phyloP scores from a whole-genome alignment of 768 basidiomycete species.

The Leccinum variicolor region DNA sequence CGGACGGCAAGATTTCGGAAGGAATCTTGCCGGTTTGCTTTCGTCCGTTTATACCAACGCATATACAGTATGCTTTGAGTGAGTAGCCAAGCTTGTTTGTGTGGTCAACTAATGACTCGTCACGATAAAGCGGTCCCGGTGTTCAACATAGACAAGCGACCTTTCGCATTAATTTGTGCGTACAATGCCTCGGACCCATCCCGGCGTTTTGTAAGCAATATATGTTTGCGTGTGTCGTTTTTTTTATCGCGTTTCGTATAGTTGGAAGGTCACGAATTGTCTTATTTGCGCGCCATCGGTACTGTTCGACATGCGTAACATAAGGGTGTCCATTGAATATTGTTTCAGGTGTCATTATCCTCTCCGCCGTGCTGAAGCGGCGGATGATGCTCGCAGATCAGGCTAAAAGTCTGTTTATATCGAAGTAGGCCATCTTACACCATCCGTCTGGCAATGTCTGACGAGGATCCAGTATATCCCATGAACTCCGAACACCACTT shows the following conservation, averaged over 20 bases:
- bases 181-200: slow-evolving; percentile 83
- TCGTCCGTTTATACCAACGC: slow-evolving; percentile 73
- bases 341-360: slow-evolving; percentile 74
- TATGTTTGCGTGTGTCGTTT: neutral
- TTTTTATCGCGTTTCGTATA: slow-evolving; percentile 28
- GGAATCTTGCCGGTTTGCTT: slow-evolving; percentile 82
- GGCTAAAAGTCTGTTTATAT: slow-evolving; percentile 89
- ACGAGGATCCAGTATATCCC: slow-evolving; percentile 65
- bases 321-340: slow-evolving; percentile 3
- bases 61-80: slow-evolving; percentile 88
- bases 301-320: neutral
- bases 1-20: slow-evolving; percentile 86
- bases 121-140: slow-evolving; percentile 74
- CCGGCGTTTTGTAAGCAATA: slow-evolving; percentile 66
- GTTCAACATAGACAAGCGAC: slow-evolving; percentile 89
- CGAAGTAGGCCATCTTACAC: slow-evolving; percentile 54
- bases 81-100: slow-evolving; percentile 27
- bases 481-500: slow-evolving; percentile 86
- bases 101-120: slow-evolving; percentile 5
- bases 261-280: slow-evolving; percentile 88
- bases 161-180: slow-evolving; percentile 87
- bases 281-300: slow-evolving; percentile 90
- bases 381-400: slow-evolving; percentile 94
- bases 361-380: slow-evolving; percentile 88
- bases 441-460: slow-evolving; percentile 1